Conservation (phyloP, 768 basidiomycete species). For the Rhodotorula sphaerocarpa region DNA sequence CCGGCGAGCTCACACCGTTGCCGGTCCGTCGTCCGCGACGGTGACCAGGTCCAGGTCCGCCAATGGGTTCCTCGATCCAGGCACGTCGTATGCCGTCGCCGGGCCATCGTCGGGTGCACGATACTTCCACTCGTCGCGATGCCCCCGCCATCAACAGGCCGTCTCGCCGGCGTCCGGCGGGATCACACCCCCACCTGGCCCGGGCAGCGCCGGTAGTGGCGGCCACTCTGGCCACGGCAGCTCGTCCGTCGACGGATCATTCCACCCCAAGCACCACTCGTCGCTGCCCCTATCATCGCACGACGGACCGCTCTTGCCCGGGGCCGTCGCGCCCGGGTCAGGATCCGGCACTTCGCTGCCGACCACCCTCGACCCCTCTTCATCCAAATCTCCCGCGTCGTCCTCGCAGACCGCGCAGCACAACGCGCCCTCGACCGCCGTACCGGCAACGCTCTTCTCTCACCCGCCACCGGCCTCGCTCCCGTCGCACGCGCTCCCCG, state of each 20-base stretch:
- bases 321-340: not conserved
- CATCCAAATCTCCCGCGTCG: not conserved
- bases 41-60: too few relatives aligned
- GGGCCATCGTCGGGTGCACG: not conserved
- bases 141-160: slow-evolving; percentile 1
- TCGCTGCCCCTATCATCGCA: not conserved
- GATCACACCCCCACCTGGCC: not conserved
- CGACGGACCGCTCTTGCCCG: slow-evolving; percentile 4
- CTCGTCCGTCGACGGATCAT: not conserved
- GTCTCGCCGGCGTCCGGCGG: not conserved
- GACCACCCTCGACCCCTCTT: not conserved
- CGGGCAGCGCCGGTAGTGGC: not conserved
- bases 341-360: not conserved
- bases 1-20: too few relatives aligned
- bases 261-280: slow-evolving; percentile 5
- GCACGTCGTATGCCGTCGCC: not conserved
- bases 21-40: not conserved
- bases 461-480: slow-evolving; percentile 9
- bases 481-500: slow-evolving; percentile 24
- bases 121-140: not conserved
- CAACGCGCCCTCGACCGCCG: not conserved
- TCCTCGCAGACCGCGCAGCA: slow-evolving; percentile 30
- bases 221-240: not conserved
- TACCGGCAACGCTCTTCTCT: slow-evolving; percentile 42
- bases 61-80: not conserved